Evolutionary conservation across 257 asterid species (phyloP).

Genomic region (Fraxinus pennsylvanica): DNA sequence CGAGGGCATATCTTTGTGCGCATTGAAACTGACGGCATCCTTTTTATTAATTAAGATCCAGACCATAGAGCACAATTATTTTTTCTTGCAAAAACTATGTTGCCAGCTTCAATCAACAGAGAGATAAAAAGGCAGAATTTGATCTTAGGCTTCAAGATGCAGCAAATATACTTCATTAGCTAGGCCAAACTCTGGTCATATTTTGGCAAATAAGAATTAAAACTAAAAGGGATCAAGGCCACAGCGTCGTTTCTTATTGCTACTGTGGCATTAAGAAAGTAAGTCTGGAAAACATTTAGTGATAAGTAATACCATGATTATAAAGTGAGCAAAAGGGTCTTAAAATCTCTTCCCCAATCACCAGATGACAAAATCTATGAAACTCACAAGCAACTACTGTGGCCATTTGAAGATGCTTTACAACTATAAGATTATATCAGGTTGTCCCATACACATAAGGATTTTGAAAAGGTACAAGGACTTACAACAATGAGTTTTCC

Average conservation of each 20-base stretch:
- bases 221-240: not conserved
- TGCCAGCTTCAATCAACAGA: not conserved
- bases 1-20: not conserved
- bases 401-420: not conserved
- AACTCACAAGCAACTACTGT: not conserved
- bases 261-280: not conserved
- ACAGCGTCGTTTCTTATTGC: not conserved
- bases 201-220: not conserved
- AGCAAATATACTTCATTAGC: not conserved
- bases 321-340: not conserved
- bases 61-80: not conserved
- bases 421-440: not conserved
- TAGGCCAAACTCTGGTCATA: not conserved
- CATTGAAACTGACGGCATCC: too few relatives aligned
- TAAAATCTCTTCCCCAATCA: not conserved
- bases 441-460: not conserved
- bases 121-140: too few relatives aligned
- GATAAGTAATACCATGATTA: not conserved
- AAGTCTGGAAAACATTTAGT: not conserved
- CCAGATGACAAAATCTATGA: not conserved
- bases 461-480: not conserved
- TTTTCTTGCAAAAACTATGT: not conserved
- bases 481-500: conserved; percentile 62
- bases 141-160: not conserved
- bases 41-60: not conserved